These are phyloP conservation scores for Chytriomyces sp. DNA, from an alignment of 192 early-diverging fungal species.

Conservation along the genomic window DNA sequence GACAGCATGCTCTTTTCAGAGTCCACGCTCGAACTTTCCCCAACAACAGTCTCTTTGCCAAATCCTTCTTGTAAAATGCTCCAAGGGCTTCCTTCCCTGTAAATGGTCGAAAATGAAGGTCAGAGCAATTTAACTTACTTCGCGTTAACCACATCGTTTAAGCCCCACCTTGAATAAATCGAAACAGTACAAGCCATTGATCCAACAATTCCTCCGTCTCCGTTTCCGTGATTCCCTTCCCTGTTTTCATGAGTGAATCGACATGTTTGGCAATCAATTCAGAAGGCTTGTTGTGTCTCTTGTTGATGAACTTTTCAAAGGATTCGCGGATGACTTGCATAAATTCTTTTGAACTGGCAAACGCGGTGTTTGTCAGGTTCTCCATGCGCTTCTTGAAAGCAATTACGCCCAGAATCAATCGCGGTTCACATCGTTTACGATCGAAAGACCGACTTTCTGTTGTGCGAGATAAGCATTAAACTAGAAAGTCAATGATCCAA, in stretches of 20 bases:
- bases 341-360: conserved; percentile 72
- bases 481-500: not conserved
- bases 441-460: conserved; percentile 42
- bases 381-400: conserved; percentile 77
- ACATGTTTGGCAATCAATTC: conserved; percentile 93
- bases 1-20: conserved; percentile 85
- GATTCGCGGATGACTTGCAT: conserved; percentile 77
- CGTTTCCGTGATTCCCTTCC: conserved; percentile 70
- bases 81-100: conserved; percentile 97
- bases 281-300: conserved; percentile 76
- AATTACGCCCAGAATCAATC: conserved; percentile 81
- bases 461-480: conserved; percentile 43
- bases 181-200: conserved; percentile 83
- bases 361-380: conserved; percentile 65
- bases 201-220: conserved; percentile 71
- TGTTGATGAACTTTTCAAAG: conserved; percentile 86
- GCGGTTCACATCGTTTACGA: conserved; percentile 36
- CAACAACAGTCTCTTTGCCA: conserved; percentile 83
- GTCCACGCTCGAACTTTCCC: conserved; percentile 79
- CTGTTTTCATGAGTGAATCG: conserved; percentile 85
- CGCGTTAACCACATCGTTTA: too few species aligned
- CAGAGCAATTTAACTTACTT: too few species aligned
- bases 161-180: conserved; percentile 75
- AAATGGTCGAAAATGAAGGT: conserved; percentile 23
- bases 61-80: conserved; percentile 89